phyloP scores from a whole-genome alignment of 352 stramenopile genomes.

The Thraustotheca clavata region DNA sequence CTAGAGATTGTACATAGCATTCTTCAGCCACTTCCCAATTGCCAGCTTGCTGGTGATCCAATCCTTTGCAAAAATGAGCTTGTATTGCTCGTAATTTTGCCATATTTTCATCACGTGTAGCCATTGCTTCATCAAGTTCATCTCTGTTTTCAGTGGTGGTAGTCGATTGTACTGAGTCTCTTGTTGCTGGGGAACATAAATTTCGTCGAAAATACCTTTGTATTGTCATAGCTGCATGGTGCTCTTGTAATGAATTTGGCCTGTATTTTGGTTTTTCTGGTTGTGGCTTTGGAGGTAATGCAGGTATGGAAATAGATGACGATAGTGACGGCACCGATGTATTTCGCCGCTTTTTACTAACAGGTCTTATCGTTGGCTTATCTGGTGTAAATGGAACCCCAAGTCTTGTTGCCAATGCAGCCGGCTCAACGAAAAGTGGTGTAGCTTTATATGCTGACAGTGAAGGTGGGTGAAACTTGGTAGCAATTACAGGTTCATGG shows the following conservation, averaged over 20 bases:
- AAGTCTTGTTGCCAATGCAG: not conserved
- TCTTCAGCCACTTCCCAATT: constrained; percentile 7
- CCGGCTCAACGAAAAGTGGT: constrained; percentile 18
- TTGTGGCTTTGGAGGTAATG: not conserved
- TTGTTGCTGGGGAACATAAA: not conserved
- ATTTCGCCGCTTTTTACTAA: not conserved
- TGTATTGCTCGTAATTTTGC: not conserved
- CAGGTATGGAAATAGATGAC: not conserved
- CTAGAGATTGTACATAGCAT: not conserved
- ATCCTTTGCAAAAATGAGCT: constrained; percentile 2
- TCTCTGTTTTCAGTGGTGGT: not conserved
- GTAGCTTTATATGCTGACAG: not conserved
- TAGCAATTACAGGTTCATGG: no score
- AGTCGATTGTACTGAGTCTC: not conserved
- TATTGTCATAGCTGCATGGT: constrained; percentile 9
- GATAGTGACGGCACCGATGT: not conserved
- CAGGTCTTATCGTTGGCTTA: not conserved
- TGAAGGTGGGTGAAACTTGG: no score
- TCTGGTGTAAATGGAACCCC: not conserved
- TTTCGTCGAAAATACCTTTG: constrained; percentile 21
- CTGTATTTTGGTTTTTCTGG: not conserved
- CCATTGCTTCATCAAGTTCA: not conserved
- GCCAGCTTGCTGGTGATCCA: not conserved
- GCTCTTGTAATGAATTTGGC: not conserved
- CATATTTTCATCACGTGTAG: not conserved